These are phyloP conservation scores for Kazachstania viticola DNA, from an alignment of 805 yeast genomes.

Conservation along the genomic window DNA sequence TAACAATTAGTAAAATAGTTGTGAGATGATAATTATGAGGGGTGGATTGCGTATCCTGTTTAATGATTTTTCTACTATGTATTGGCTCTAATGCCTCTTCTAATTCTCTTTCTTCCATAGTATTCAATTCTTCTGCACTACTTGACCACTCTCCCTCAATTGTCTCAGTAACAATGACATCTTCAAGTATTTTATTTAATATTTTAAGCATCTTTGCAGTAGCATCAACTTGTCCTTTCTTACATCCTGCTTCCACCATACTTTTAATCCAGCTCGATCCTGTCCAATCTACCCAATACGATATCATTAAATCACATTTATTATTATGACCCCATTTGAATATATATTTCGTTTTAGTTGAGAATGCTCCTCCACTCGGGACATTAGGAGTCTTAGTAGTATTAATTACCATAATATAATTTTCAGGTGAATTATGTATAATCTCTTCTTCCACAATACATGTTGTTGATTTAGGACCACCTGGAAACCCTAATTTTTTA, in stretches of 20 bases:
- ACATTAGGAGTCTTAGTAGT: slow-evolving; percentile 81
- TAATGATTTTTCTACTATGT: too few species aligned
- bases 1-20: too few species aligned
- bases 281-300: slow-evolving; percentile 79
- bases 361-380: slow-evolving; percentile 80
- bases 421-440: slow-evolving; percentile 36
- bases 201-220: slow-evolving; percentile 35
- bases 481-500: slow-evolving; percentile 65
- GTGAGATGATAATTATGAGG: too few species aligned
- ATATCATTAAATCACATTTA: slow-evolving; percentile 45
- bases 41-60: too few species aligned
- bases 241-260: slow-evolving; percentile 76
- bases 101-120: too few species aligned
- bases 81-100: too few species aligned
- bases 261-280: slow-evolving; percentile 88
- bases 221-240: slow-evolving; percentile 64
- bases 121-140: too few species aligned
- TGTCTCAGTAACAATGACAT: not conserved
- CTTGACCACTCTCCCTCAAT: too few species aligned
- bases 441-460: slow-evolving; percentile 62
- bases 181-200: slow-evolving; percentile 11
- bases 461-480: slow-evolving; percentile 88
- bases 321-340: slow-evolving; percentile 65
- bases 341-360: slow-evolving; percentile 59
- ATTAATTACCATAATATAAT: slow-evolving; percentile 48